These are phyloP conservation scores for Serendipita sp. DNA, from an alignment of 768 basidiomycete genomes.

Conservation along the genomic window DNA sequence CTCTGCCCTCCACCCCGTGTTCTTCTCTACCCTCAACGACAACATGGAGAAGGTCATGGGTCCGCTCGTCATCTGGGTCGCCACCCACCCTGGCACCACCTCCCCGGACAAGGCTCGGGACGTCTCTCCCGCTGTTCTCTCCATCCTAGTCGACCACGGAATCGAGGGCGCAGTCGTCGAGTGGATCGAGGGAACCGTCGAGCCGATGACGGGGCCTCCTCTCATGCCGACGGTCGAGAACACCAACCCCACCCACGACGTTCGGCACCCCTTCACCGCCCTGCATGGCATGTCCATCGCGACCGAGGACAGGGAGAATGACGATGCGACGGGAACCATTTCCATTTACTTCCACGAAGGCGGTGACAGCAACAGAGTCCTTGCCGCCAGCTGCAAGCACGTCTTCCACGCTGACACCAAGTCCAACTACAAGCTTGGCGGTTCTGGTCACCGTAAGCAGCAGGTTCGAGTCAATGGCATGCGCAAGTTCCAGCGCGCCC, in stretches of 20 bases:
- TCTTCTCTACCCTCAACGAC: neutral
- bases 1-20: neutral
- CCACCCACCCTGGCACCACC: neutral
- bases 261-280: neutral
- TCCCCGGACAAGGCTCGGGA: neutral
- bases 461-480: conserved; percentile 2
- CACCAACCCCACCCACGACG: neutral
- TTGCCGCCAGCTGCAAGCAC: conserved; percentile 21
- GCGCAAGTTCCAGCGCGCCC: conserved; percentile 12
- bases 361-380: conserved; percentile 21
- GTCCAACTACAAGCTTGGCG: conserved; percentile 10
- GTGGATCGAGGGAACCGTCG: neutral
- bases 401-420: conserved; percentile 18
- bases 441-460: conserved; percentile 13
- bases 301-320: neutral
- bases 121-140: neutral
- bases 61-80: neutral
- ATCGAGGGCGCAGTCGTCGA: neutral
- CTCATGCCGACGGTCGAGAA: neutral
- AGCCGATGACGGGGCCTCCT: neutral
- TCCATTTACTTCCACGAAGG: conserved; percentile 23
- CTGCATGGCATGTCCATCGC: neutral
- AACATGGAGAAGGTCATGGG: neutral
- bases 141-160: neutral
- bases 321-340: neutral